Evolutionary conservation across 1,284 basidiomycete genomes (phyloP).

Genomic region (Chondrostereum purpureum): DNA sequence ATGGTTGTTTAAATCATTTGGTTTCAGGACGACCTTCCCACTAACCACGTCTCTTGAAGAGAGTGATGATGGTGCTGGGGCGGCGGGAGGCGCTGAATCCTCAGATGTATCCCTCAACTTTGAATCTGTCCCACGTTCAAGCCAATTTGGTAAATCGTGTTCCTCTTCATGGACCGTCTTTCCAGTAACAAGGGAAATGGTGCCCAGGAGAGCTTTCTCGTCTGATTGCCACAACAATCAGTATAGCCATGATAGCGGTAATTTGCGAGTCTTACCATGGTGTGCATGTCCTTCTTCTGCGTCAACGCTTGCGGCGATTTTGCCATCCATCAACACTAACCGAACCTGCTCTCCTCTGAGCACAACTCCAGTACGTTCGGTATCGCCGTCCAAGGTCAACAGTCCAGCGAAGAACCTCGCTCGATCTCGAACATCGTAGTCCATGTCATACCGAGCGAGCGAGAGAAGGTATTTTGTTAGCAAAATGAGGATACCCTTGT

Average conservation of each 20-base stretch:
- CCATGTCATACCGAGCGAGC: conserved; percentile 81
- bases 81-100: conserved; percentile 30
- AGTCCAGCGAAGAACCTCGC: conserved; percentile 75
- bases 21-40: conserved; percentile 28
- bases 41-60: conserved; percentile 26
- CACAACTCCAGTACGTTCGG: conserved; percentile 63
- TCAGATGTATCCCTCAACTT: conserved; percentile 52
- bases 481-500: conserved; percentile 33
- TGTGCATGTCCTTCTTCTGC: too few species aligned
- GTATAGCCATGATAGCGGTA: conserved; percentile 5
- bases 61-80: conserved; percentile 29
- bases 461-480: conserved; percentile 71
- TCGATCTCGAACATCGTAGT: conserved; percentile 87
- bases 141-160: conserved; percentile 49
- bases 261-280: conserved; percentile 16
- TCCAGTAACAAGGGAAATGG: conserved; percentile 50
- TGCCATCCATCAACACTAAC: conserved; percentile 74
- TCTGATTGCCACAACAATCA: conserved; percentile 25
- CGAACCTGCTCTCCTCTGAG: conserved; percentile 77
- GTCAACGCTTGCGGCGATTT: conserved; percentile 39
- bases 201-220: conserved; percentile 43
- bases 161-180: conserved; percentile 39
- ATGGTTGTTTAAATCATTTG: conserved; percentile 48
- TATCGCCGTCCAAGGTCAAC: conserved; percentile 40
- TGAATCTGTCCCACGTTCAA: conserved; percentile 54